Conservation (phyloP, 352 stramenopile species). For the Phytophthora syringae region DNA sequence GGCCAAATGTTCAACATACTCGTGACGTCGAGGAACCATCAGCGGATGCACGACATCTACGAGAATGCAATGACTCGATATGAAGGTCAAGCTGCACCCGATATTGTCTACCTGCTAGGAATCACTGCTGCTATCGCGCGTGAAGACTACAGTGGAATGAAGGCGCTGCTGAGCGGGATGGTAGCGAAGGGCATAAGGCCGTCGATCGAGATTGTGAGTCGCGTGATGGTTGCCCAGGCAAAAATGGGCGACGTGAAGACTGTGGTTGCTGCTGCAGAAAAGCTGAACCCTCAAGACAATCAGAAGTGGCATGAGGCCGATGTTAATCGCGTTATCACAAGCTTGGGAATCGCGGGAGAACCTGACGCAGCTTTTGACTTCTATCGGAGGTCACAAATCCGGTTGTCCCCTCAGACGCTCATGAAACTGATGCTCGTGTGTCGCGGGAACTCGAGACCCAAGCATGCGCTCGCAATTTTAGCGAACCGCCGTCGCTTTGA, state of each 20-base stretch:
- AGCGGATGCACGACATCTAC: slow-evolving; percentile 39
- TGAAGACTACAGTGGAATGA: slow-evolving; percentile 37
- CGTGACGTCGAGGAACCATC: slow-evolving; percentile 17
- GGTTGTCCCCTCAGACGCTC: slow-evolving; percentile 52
- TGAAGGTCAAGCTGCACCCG: slow-evolving; percentile 30
- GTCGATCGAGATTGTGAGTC: slow-evolving; percentile 52
- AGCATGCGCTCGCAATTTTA: slow-evolving; percentile 58
- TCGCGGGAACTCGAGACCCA: slow-evolving; percentile 37
- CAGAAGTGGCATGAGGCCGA: slow-evolving; percentile 53
- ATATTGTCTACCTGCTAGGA: slow-evolving; percentile 71
- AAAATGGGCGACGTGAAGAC: slow-evolving; percentile 35
- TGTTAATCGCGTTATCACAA: slow-evolving; percentile 60
- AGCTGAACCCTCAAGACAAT: slow-evolving; percentile 33
- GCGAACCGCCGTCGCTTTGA: slow-evolving; percentile 64
- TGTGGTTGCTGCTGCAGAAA: slow-evolving; percentile 42
- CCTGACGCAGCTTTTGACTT: slow-evolving; percentile 67
- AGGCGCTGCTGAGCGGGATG: slow-evolving; percentile 52
- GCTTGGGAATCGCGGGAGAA: slow-evolving; percentile 43
- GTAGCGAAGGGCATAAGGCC: slow-evolving; percentile 23
- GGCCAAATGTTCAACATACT: slow-evolving; percentile 54
- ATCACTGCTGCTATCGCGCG: slow-evolving; percentile 49
- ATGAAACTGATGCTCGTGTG: slow-evolving; percentile 59
- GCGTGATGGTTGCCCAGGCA: slow-evolving; percentile 53
- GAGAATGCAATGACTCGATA: slow-evolving; percentile 37
- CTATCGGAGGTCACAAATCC: slow-evolving; percentile 50